Base-by-base conservation (phyloP, 495 filamentous ascomycete genomes). In the Paragyromitra xinjiangensis region DNA sequence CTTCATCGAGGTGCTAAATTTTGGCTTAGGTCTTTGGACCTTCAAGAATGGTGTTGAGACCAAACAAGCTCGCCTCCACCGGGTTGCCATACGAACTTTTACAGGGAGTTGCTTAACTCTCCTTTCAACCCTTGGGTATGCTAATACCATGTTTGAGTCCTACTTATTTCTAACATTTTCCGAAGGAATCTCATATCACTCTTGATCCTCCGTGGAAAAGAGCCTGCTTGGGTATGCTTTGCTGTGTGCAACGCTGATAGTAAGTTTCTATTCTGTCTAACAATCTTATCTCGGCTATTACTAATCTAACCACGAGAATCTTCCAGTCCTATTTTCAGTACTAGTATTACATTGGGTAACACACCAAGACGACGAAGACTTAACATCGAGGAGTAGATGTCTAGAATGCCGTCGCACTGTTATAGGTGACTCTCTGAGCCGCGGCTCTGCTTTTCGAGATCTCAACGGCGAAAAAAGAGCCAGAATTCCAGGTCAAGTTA, bases 171-270 rank as follows among this genome's bases (percentile, higher is more conserved):
- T 77, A 39, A 72, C 58, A 34, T 12, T 16, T 69, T 63, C 11
- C n/a, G 19, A 66, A 82, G 81, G 24, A 83, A 83, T 56, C 68
- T 83, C 11, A 72, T 77, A 42, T 71, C 81, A 2, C 67, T 83
- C 29, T 45, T 83, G 7, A 56, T 83, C 24, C 65, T 83, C 16
- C 68, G 70, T 26, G 81, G 81, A 6, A 77, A 56, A 22, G 81
- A 83, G 59, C 81, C 81, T 42, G 81, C 81, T 16, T 83, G 81
- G 81, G 76, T 83, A 39, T 83, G 81, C 44, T 83, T 83, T 42
- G 78, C 81, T 11, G 75, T 73, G 22, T 83, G 81, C 44, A 83
- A 82, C 64, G 69, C 69, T 51, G 81, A 83, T 64, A 80, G 81
- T 82, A 75, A 40, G 78, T 68, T 40, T 50, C 53, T 19, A 6